Conservation (phyloP, 331 rosid species). For the Quercus lobata region DNA sequence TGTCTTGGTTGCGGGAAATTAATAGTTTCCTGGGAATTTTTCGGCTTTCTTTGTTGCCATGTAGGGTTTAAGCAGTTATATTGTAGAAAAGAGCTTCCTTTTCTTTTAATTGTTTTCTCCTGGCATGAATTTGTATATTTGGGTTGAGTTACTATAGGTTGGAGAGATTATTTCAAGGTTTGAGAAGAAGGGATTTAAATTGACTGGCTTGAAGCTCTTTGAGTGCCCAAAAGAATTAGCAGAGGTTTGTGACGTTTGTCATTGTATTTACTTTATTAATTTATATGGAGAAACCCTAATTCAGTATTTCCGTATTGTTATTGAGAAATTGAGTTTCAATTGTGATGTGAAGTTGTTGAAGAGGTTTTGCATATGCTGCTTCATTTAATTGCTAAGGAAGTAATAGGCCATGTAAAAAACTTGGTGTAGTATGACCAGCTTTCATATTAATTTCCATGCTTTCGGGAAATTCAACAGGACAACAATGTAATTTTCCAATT, state of each 20-base stretch:
- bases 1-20: background rate
- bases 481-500: background rate
- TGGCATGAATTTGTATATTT: constrained; percentile 8
- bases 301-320: background rate
- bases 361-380: background rate
- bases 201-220: constrained; percentile 90
- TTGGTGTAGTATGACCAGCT: constrained; percentile 9
- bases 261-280: constrained; percentile 5
- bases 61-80: background rate
- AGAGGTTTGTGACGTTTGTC: constrained; percentile 90
- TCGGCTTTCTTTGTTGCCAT: background rate
- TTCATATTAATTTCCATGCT: background rate
- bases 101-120: background rate
- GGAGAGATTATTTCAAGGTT: constrained; percentile 94
- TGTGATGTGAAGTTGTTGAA: background rate
- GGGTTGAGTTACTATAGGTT: constrained; percentile 51
- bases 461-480: background rate
- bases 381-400: constrained; percentile 4
- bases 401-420: constrained; percentile 16
- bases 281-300: background rate
- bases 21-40: background rate
- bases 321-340: background rate
- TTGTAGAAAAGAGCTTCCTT: background rate
- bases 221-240: constrained; percentile 88
- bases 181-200: constrained; percentile 92